Evolutionary conservation across 495 filamentous ascomycete genomes (phyloP), one percentile per base, ranked within the genome.

Genomic region (Chaetomidium leptoderma): DNA sequence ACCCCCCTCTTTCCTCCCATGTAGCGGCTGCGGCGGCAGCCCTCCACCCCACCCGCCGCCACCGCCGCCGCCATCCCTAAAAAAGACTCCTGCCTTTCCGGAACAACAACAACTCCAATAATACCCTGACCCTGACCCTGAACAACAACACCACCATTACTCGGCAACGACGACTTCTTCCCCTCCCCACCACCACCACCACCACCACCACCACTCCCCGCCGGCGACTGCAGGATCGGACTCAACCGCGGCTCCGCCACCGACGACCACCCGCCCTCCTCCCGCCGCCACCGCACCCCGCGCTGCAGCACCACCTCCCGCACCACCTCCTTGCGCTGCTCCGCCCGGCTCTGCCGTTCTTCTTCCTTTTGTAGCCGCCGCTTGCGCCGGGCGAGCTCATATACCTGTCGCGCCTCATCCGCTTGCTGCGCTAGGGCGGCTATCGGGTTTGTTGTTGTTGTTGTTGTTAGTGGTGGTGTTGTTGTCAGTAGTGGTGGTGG

Each of bases 221-320:
- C 14, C 45, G 27, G 40, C 14, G 76, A 76, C 59, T 78, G 74
- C 17, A 64, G 59, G 40, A 80, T 78, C 1, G 78, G 76, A 49
- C 75, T 77, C 44, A 78, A 53, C 16, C 64, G 66, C 11, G 77
- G 77, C 50, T 76, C 74, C 24, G 69, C 72, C 11, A 74, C 73
- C n/a, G 74, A 78, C 16, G 72, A 78, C 79, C 79, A 82, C 8
- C 72, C 71, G 13, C 64, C 63, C 21, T 68, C 71, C 42, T 75
- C 66, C 14, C 65, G 59, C 30, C 65, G 70, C 78, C 76, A 80
- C 58, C 55, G 72, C 4, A 74, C 60, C 9, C 53, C 66, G 44
- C 61, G 57, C 44, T 71, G 64, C 40, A 26, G 17, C 43, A 60
- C 7, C 42, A 65, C 65, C 42, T 65, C 67, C 32, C 69, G 65